Percentiles rank a stretch among this genome's conserved stretches.
Evolutionary conservation across 2,329 filamentous ascomycete genomes (phyloP).

Genomic region (Aspergillus jensenii): DNA sequence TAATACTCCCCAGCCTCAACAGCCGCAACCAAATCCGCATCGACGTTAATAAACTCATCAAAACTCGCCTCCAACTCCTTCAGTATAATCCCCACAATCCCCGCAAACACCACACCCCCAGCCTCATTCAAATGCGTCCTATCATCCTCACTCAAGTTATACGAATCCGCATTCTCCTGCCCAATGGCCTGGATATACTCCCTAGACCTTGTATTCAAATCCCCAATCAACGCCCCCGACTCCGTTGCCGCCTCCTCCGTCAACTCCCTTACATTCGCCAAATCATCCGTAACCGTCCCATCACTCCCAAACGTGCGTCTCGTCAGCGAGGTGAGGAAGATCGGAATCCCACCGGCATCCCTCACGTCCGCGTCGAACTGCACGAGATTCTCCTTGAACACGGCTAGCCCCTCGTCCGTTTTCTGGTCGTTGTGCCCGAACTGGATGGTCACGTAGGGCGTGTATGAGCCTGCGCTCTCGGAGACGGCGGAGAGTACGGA

Average conservation of each 20-base stretch:
- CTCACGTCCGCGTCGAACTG: conserved; percentile 7
- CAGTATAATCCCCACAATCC: conserved; percentile 12
- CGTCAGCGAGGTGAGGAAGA: conserved; percentile 12
- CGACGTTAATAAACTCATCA: conserved; percentile 4
- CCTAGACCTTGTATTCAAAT: conserved; percentile 11
- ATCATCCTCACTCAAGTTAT: conserved; percentile 10
- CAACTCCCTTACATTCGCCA: conserved; percentile 4
- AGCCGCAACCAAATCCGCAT: conserved; percentile 10
- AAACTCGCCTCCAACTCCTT: conserved; percentile 4
- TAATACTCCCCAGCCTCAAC: conserved; percentile 12
- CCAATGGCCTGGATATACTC: conserved; percentile 14
- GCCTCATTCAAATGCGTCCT: conserved; percentile 12
- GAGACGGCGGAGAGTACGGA: background rate
- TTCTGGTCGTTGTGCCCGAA: conserved; percentile 20
- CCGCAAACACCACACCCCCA: conserved; percentile 13
- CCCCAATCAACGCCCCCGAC: conserved; percentile 6
- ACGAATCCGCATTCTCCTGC: conserved; percentile 8
- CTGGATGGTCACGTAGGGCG: conserved; percentile 15
- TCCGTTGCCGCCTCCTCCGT: conserved; percentile 12
- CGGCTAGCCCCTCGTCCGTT: background rate
- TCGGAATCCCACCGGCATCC: conserved; percentile 12
- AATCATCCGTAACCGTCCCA: conserved; percentile 2
- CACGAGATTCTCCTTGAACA: conserved; percentile 9
- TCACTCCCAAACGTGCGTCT: conserved; percentile 4
- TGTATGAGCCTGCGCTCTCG: background rate